Evolutionary conservation across 306 rosid genomes (phyloP), one percentile per base, ranked within the genome.

Genomic region (Fragaria vesca): DNA sequence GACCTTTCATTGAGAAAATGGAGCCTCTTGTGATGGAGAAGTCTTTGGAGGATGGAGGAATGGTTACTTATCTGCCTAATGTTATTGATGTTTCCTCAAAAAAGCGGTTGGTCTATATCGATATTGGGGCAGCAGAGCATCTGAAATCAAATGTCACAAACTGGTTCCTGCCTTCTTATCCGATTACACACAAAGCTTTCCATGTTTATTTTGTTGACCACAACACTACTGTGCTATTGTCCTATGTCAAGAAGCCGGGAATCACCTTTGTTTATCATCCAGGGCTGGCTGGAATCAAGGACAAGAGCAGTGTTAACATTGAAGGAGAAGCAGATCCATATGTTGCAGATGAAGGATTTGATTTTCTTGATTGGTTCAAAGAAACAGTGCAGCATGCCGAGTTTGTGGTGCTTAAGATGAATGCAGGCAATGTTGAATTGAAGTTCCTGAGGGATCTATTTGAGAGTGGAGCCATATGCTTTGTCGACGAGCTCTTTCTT

Each of bases 251-350:
- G 66, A 74, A 77, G 48, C 95, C 97, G 2, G 96, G 97, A 28
- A 73, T 91, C 81, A 92, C 96, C 34, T 95, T 95, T 69, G 93
- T 95, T 76, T 95, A 95, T 87, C 93, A 90, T 80, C 98, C 98
- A 0, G 90, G 89, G 12, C 81, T 95, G 72, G 90, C 93, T 3
- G 96, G 87, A 75, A 72, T 40, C 3, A 62, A 84, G 65, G 76
- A 15, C 2, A 36, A 67, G 2, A 51, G 69, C 52, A 67, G 67
- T 36, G 42, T 4, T 18, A 55, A 5, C 2, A 24, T 40, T 2
- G 88, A 74, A 3, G 88, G 76, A 30, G 85, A 81, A 12, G 3
- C 86, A 61, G 97, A 92, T 61, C 87, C 93, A 2, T 85, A 82
- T 51, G 40, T 88, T 3, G 97, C 85, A 30, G 88, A 84, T 61